A percentile compares a stretch with the other conserved stretches of the same genome.
Conservation (phyloP, 2,329 filamentous ascomycete species). For the Stagonosporopsis cucurbitacearum region DNA sequence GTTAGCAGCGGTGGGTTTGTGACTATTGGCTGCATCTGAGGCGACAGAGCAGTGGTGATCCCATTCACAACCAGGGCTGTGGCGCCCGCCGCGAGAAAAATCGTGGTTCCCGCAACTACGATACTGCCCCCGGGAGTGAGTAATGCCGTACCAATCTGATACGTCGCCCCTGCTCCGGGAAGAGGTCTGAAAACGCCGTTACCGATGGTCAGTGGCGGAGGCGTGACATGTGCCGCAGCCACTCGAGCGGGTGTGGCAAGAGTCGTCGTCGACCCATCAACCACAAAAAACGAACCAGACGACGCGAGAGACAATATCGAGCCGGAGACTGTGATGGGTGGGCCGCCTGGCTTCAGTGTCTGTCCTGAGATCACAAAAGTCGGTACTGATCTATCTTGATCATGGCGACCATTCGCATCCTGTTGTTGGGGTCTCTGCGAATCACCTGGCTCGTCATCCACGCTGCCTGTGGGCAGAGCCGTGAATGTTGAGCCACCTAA, state of each 20-base stretch:
- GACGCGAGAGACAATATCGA: slow-evolving; percentile 42
- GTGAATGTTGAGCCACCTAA: slow-evolving; percentile 12
- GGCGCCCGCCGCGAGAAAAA: slow-evolving; percentile 40
- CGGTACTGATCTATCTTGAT: slow-evolving; percentile 11
- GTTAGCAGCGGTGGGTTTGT: slow-evolving; percentile 49
- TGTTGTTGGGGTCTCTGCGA: not conserved
- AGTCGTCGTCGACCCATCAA: slow-evolving; percentile 46
- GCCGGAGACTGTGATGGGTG: slow-evolving; percentile 42
- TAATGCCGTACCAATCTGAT: slow-evolving; percentile 45
- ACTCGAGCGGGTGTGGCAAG: slow-evolving; percentile 30
- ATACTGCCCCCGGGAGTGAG: slow-evolving; percentile 50
- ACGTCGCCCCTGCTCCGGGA: slow-evolving; percentile 42
- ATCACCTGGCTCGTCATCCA: not conserved
- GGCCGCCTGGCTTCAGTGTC: slow-evolving; percentile 47
- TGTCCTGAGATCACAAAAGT: slow-evolving; percentile 50
- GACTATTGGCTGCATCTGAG: slow-evolving; percentile 41
- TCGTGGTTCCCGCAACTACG: slow-evolving; percentile 43
- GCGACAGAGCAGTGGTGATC: slow-evolving; percentile 21
- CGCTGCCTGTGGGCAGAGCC: slow-evolving; percentile 21
- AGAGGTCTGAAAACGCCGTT: slow-evolving; percentile 36
- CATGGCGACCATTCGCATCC: not conserved
- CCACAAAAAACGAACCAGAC: slow-evolving; percentile 40
- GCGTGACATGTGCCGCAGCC: slow-evolving; percentile 27
- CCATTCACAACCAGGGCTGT: slow-evolving; percentile 39
- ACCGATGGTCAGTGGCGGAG: slow-evolving; percentile 43